phyloP scores from a whole-genome alignment of 352 stramenopile genomes.

The Pythium aquatile region DNA sequence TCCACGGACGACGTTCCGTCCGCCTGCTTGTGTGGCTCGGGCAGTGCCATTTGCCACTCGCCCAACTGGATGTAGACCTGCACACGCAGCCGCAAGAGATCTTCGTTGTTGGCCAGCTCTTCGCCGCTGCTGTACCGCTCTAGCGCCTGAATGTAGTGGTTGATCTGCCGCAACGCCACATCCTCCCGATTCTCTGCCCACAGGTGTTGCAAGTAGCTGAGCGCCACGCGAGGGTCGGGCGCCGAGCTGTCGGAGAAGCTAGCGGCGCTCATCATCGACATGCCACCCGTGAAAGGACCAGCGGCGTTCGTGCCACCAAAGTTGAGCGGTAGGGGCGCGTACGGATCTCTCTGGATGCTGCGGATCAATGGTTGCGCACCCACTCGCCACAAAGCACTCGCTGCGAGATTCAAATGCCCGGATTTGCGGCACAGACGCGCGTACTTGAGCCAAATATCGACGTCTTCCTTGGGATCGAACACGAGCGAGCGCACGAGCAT shows the following conservation, averaged over 20 bases:
- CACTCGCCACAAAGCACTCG: conserved; percentile 78
- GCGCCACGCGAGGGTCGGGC: conserved; percentile 73
- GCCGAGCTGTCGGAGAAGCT: conserved; percentile 65
- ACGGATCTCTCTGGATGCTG: conserved; percentile 69
- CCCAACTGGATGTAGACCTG: conserved; percentile 86
- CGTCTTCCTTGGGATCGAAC: conserved; percentile 86
- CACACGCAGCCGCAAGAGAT: conserved; percentile 73
- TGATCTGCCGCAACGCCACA: conserved; percentile 78
- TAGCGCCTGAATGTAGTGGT: conserved; percentile 81
- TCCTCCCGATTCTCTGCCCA: conserved; percentile 85
- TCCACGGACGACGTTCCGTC: conserved; percentile 60
- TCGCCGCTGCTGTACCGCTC: conserved; percentile 61
- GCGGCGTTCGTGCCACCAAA: conserved; percentile 45
- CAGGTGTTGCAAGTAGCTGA: conserved; percentile 79
- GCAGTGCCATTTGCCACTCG: conserved; percentile 81
- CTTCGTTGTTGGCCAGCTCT: conserved; percentile 38
- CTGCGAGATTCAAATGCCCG: conserved; percentile 83
- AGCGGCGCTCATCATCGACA: conserved; percentile 22
- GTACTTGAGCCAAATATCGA: conserved; percentile 95
- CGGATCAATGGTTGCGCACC: conserved; percentile 78
- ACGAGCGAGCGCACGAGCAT: conserved; percentile 95
- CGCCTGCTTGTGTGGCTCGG: conserved; percentile 68
- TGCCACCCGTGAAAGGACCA: conserved; percentile 7
- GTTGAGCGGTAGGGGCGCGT: conserved; percentile 67
- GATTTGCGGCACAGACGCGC: conserved; percentile 90